Percentiles rank a stretch among this genome's conserved stretches.
Conservation (phyloP, 805 yeast species). For the Saccharomycopsis lassenensis region DNA sequence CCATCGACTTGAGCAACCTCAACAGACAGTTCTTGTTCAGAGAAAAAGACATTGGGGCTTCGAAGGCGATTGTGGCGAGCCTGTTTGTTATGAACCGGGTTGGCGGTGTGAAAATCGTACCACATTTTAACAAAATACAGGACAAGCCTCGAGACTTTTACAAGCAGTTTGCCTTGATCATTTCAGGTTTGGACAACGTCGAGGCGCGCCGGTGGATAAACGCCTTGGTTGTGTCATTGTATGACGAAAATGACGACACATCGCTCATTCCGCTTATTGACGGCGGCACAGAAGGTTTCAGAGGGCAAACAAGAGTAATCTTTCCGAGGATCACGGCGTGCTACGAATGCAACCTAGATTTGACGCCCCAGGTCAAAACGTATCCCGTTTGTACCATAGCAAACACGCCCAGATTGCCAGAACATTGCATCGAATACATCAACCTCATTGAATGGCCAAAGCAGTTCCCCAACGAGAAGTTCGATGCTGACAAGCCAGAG, state of each 20-base stretch:
- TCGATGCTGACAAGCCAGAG: slow-evolving; percentile 59
- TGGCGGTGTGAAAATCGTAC: slow-evolving; percentile 34
- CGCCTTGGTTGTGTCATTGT: slow-evolving; percentile 50
- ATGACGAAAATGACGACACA: slow-evolving; percentile 35
- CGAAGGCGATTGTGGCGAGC: slow-evolving; percentile 61
- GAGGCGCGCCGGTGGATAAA: slow-evolving; percentile 91
- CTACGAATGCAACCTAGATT: slow-evolving; percentile 80
- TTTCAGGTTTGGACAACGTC: slow-evolving; percentile 84
- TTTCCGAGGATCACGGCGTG: slow-evolving; percentile 81
- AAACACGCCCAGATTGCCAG: slow-evolving; percentile 86
- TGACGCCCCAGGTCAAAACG: slow-evolving; percentile 52
- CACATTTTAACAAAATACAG: slow-evolving; percentile 58
- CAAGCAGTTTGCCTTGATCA: slow-evolving; percentile 53
- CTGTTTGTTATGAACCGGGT: slow-evolving; percentile 39
- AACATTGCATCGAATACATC: slow-evolving; percentile 91
- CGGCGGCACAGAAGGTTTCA: slow-evolving; percentile 93
- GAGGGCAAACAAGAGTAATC: slow-evolving; percentile 83
- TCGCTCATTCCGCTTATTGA: slow-evolving; percentile 64
- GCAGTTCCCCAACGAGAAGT: slow-evolving; percentile 31
- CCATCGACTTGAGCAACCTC: slow-evolving; percentile 64
- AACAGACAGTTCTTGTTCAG: slow-evolving; percentile 70
- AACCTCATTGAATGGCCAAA: slow-evolving; percentile 65
- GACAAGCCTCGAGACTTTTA: slow-evolving; percentile 55
- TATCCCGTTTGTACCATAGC: slow-evolving; percentile 93
- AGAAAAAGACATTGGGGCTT: slow-evolving; percentile 45